Base-by-base conservation (phyloP, 768 basidiomycete species). In the Rhodosporidiobolus sp. region DNA sequence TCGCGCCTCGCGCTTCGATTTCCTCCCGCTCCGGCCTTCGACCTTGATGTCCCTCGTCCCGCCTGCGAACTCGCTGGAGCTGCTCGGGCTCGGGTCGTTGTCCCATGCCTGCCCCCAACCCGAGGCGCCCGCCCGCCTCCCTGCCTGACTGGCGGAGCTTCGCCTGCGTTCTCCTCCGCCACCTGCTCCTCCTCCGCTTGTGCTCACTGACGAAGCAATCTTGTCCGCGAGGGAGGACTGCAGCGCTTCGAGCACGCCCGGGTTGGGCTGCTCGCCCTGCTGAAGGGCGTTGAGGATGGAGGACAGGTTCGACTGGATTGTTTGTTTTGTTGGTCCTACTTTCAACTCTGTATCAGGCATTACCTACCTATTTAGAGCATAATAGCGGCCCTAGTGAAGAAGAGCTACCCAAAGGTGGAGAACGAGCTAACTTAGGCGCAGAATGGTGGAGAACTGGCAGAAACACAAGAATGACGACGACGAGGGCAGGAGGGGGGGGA, bases 221-320 rank as follows among this genome's bases (percentile, higher is more conserved):
- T 66, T 66, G 28, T 67, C 66, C 30, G 62, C 66, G 50, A 72
- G 61, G 1, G 65, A 58, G 2, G 65, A 62, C n/a, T 72, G 65
- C 16, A 72, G 57, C 28, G 67, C 61, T 43, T 59, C 52, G 49
- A 72, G 30, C 32, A 57, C 50, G 1, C 10, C 26, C 0, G 65
- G 62, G 56, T 67, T 63, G 32, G 71, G 71, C 30, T 46, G 58
- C 32, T 67, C 65, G 66, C 71, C 71, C 20, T 66, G 59, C 32
- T 52, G 55, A 38, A 72, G 63, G 45, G 71, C 67, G 57, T 67
- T 50, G 66, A 72, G 71, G 30, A 72, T 62, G 45, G 43, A 34
- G 1, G 71, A 67, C 35, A 72, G 66, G 5, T 56, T 59, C 24
- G 54, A 54, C 34, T 72, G 62, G 30, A 72, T 63, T n/a, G 35